Evolutionary conservation across 2,329 filamentous ascomycete genomes (phyloP).

Genomic region (Pyricularia grisea): DNA sequence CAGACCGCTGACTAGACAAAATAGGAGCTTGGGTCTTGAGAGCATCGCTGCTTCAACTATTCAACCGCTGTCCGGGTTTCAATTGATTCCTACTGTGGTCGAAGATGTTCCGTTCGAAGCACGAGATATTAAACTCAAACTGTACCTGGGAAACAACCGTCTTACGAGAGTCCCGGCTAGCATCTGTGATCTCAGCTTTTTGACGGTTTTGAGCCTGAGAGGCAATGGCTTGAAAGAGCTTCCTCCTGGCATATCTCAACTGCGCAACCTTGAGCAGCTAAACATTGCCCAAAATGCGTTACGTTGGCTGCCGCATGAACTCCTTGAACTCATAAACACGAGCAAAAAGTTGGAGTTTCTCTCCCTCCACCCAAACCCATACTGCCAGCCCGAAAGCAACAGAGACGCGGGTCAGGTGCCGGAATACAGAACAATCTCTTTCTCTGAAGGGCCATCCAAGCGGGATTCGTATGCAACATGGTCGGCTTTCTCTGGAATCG

Average conservation of each 20-base stretch:
- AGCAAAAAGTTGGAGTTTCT: conserved; percentile 38
- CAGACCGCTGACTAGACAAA: not conserved
- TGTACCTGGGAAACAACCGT: conserved; percentile 52
- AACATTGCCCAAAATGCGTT: conserved; percentile 59
- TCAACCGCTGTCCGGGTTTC: conserved; percentile 43
- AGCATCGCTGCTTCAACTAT: conserved; percentile 47
- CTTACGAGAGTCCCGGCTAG: conserved; percentile 47
- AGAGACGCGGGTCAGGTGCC: not conserved
- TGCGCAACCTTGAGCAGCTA: conserved; percentile 50
- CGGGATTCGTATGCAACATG: not conserved
- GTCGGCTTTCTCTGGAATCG: not conserved
- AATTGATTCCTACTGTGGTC: conserved; percentile 42
- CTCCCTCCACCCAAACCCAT: conserved; percentile 54
- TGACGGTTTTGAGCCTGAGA: conserved; percentile 58
- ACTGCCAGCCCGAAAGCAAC: conserved; percentile 27
- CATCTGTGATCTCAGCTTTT: conserved; percentile 50
- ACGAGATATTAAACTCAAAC: conserved; percentile 46
- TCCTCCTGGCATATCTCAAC: conserved; percentile 46
- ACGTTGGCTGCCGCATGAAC: conserved; percentile 50
- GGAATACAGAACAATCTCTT: not conserved
- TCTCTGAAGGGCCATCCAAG: not conserved
- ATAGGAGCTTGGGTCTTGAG: conserved; percentile 36
- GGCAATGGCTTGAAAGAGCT: conserved; percentile 53
- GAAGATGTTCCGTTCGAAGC: conserved; percentile 51
- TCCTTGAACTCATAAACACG: conserved; percentile 44